Evolutionary conservation across 2,329 filamentous ascomycete species (phyloP), one percentile per base, ranked within the genome.

Genomic region (Didymella segeticola): DNA sequence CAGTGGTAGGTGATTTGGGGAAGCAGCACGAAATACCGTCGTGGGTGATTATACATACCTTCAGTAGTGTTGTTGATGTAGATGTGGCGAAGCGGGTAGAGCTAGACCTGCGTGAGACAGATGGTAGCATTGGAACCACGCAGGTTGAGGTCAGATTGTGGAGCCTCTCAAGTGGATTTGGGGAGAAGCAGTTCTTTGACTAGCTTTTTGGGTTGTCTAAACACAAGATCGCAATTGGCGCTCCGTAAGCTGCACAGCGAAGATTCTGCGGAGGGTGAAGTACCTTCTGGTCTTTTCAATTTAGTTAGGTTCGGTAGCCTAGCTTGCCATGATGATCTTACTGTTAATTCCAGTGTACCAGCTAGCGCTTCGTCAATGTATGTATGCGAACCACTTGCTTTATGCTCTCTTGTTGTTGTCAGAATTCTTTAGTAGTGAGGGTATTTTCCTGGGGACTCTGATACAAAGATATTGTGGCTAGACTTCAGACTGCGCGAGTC

Each of bases 91-190:
- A 47, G 4, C 51, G 23, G 2, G 42, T 63, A 10, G 46, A 38
- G 26, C 45, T 39, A 10, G 53, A 56, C 17, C n/a, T 38, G 10
- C 53, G 52, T 33, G 39, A 53, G n/a, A 47, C 56, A 5, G n/a
- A 61, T 34, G 47, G 55, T 36, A 57, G 47, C 10, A 55, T 61
- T 12, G 47, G 14, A 15, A 7, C 7, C 7, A 7, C 17, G 11
- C 30, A 33, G 2, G 30, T 12, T 7, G 30, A 33, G 30, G 30
- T 33, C 11, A 33, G 17, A 33, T 6, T 2, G 14, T 33, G 30
- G 30, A 33, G 30, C 30, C 30, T 33, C 11, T 15, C n/a, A 15
- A 7, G 11, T 3, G 7, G 30, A n/a, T 33, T 33, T n/a, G 30
- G 30, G 11, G 30, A 33, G 17, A 7, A 33, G 14, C n/a, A 15